Evolutionary conservation across 2,329 filamentous ascomycete genomes (phyloP).

Genomic region (Colletotrichum theobromicola): DNA sequence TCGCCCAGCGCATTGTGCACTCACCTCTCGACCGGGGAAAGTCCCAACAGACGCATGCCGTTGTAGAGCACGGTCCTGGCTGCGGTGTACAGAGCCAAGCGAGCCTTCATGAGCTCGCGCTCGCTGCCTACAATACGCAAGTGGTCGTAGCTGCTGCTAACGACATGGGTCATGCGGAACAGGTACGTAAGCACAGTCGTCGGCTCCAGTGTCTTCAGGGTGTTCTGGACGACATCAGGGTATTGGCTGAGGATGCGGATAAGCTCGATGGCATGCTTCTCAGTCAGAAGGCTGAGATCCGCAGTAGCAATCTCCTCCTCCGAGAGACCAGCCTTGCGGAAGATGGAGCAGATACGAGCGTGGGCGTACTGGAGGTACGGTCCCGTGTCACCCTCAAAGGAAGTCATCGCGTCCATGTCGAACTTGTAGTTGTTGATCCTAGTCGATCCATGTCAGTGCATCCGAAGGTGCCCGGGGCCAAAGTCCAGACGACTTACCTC

Average conservation of each 20-base stretch:
- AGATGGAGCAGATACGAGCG: conserved; percentile 71
- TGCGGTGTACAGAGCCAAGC: conserved; percentile 79
- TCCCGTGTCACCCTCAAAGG: conserved; percentile 80
- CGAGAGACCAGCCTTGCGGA: conserved; percentile 58
- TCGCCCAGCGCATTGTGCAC: background rate
- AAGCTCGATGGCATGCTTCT: conserved; percentile 75
- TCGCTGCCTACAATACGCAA: conserved; percentile 84
- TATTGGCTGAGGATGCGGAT: conserved; percentile 81
- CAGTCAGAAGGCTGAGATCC: conserved; percentile 71
- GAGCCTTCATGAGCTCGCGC: conserved; percentile 70
- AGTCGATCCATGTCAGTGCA: conserved; percentile 11
- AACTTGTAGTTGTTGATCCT: conserved; percentile 73
- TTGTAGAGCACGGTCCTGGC: conserved; percentile 79
- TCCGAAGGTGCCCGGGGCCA: conserved; percentile 19
- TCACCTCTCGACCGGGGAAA: conserved; percentile 71
- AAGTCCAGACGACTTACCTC: conserved; percentile 57
- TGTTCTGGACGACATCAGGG: conserved; percentile 85
- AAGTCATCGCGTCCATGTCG: conserved; percentile 57
- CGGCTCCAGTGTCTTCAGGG: conserved; percentile 83
- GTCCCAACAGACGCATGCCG: conserved; percentile 81
- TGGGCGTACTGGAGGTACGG: conserved; percentile 87
- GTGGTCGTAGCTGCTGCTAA: conserved; percentile 83
- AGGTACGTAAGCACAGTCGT: conserved; percentile 64
- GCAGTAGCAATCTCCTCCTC: conserved; percentile 65
- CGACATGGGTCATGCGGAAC: conserved; percentile 84